These are phyloP conservation scores for Chaetomium cochliodes DNA, from an alignment of 495 filamentous ascomycete genomes.

Conservation along the genomic window DNA sequence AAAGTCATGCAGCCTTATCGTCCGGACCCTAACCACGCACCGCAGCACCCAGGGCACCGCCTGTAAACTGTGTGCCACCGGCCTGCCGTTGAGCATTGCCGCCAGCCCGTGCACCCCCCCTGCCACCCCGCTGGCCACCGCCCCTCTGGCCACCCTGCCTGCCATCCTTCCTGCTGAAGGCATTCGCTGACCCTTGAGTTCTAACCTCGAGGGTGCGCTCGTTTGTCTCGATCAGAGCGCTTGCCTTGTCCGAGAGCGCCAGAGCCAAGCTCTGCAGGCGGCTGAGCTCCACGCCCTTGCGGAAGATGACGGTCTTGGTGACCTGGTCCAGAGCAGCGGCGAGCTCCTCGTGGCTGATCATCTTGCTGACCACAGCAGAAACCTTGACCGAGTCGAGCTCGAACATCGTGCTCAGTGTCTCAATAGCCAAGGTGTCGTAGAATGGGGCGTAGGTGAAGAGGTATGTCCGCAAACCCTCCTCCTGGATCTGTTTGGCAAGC, in stretches of 20 bases:
- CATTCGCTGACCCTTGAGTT: constrained; percentile 91
- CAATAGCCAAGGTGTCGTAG: constrained; percentile 92
- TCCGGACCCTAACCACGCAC: constrained; percentile 47
- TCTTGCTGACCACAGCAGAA: constrained; percentile 91
- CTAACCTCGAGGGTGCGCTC: constrained; percentile 95
- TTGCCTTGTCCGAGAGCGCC: constrained; percentile 92
- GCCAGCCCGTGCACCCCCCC: constrained; percentile 61
- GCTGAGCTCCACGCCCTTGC: constrained; percentile 97
- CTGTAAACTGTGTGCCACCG: constrained; percentile 58
- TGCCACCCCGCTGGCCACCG: constrained; percentile 63
- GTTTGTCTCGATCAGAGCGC: constrained; percentile 91
- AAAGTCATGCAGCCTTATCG: constrained; percentile 28
- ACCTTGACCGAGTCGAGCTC: constrained; percentile 89
- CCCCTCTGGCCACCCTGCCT: constrained; percentile 70
- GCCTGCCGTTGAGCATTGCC: constrained; percentile 55
- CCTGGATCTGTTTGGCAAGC: constrained; percentile 96
- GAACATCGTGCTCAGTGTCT: constrained; percentile 88
- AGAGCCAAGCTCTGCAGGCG: constrained; percentile 93
- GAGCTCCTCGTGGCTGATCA: constrained; percentile 99
- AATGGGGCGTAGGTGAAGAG: constrained; percentile 99
- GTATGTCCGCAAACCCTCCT: constrained; percentile 96
- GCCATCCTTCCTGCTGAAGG: constrained; percentile 85
- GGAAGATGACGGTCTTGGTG: constrained; percentile 95
- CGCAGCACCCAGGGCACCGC: constrained; percentile 56
- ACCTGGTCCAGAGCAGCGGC: constrained; percentile 96